Base-by-base conservation (phyloP, 768 basidiomycete genomes). In the Rhizopogon roseolus region DNA sequence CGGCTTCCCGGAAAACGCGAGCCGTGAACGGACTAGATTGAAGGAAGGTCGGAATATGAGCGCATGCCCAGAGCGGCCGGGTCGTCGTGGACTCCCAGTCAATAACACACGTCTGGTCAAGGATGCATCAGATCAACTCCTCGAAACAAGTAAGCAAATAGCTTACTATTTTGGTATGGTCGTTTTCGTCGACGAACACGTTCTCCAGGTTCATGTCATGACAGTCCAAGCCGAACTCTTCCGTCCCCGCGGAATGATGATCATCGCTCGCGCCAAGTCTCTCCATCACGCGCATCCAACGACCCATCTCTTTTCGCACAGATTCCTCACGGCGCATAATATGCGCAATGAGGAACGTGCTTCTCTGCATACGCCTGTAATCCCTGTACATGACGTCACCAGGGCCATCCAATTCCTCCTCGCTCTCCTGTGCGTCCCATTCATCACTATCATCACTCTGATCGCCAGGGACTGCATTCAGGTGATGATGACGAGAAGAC, bases 31-130 rank as follows among this genome's bases (percentile, higher is more conserved):
- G 81, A 55, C 84, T 87, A n/a, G 82, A 81, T 60, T 88, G 86
- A 19, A 90, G 78, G 66, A 90, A 90, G 0, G 87, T 79, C 0
- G 90, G 90, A 2, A 91, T 75, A 63, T 93, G 90, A 0, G 91
- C 88, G 54, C 83, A 85, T 17, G 87, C 85, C 90, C 90, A 93
- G 17, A 93, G 77, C 4, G 90, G 91, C 13, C 91, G 79, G 8
- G 85, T 90, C 10, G 88, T 90, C n/a, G 90, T 92, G 14, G 90
- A 89, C 65, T 93, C 90, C 90, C 89, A 92, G 61, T 93, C 91
- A 40, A 93, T 93, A 54, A 93, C 81, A 62, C 88, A 89, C 1
- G 89, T 88, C 91, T 93, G 62, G 9, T 52, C 2, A 38, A 32
- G 46, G 6, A 19, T 6, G 48, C 28, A 13, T 36, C 34, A 36